Percentiles rank a stretch among this genome's conserved stretches.
phyloP scores from a whole-genome alignment of 2,329 filamentous ascomycete genomes.

The Colletotrichum tropicicola region DNA sequence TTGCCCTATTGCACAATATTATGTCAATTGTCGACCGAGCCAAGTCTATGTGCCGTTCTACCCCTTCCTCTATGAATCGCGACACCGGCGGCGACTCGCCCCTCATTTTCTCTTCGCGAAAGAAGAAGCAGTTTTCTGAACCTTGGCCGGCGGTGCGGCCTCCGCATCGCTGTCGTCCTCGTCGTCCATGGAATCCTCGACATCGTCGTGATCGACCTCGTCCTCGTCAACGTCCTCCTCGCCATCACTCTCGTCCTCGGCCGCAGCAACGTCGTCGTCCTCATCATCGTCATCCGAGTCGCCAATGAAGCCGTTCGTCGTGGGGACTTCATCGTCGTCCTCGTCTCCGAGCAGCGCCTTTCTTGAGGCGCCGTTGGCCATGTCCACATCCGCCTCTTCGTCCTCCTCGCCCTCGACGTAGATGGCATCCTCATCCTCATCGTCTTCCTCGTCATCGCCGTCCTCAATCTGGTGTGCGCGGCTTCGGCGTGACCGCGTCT shows the following conservation, averaged over 20 bases:
- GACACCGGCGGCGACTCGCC: too few relatives aligned
- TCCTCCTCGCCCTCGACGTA: slow-evolving; percentile 85
- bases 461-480: too few relatives aligned
- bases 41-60: slow-evolving; percentile 30
- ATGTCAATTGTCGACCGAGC: slow-evolving; percentile 30
- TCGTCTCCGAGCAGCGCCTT: slow-evolving; percentile 56
- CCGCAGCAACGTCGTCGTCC: slow-evolving; percentile 49
- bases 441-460: slow-evolving; percentile 61
- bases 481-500: slow-evolving; percentile 66
- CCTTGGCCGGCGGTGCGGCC: slow-evolving; percentile 55
- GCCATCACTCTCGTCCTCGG: slow-evolving; percentile 54
- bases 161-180: slow-evolving; percentile 63
- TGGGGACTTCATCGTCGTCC: slow-evolving; percentile 65
- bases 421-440: slow-evolving; percentile 76
- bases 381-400: slow-evolving; percentile 40
- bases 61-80: neutral
- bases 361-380: slow-evolving; percentile 42
- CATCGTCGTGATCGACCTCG: slow-evolving; percentile 68
- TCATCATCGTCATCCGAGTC: slow-evolving; percentile 67
- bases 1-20: slow-evolving; percentile 28
- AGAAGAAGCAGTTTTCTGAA: slow-evolving; percentile 49
- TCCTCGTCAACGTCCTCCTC: slow-evolving; percentile 64
- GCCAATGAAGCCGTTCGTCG: slow-evolving; percentile 63
- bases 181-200: slow-evolving; percentile 62
- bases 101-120: slow-evolving; percentile 48